Conservation (phyloP, 805 yeast genomes). For the Kodamaea leandrae region DNA sequence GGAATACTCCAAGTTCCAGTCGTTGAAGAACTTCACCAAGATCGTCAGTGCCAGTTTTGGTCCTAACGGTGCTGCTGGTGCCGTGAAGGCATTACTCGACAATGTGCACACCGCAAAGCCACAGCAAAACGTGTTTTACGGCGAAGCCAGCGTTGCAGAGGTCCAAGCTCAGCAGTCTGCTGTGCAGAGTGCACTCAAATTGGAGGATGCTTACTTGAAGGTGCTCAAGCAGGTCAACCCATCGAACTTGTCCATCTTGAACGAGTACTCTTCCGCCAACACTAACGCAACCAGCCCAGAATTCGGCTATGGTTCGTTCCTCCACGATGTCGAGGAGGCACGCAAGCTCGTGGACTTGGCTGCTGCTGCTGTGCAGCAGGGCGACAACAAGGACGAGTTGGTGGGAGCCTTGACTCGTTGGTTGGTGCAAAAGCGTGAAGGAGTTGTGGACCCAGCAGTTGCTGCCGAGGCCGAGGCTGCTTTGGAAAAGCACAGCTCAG, state of each 20-base stretch:
- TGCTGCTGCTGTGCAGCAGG: slow-evolving; percentile 44
- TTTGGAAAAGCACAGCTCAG: slow-evolving; percentile 35
- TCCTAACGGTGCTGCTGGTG: not conserved
- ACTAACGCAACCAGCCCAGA: slow-evolving; percentile 67
- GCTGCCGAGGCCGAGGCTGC: slow-evolving; percentile 35
- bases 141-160: slow-evolving; percentile 38
- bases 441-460: slow-evolving; percentile 22
- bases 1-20: slow-evolving; percentile 47
- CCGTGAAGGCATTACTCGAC: slow-evolving; percentile 46
- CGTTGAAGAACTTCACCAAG: slow-evolving; percentile 46
- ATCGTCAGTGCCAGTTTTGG: slow-evolving; percentile 57
- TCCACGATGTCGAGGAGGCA: slow-evolving; percentile 55
- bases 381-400: slow-evolving; percentile 47
- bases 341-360: slow-evolving; percentile 44
- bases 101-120: slow-evolving; percentile 57
- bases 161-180: slow-evolving; percentile 27
- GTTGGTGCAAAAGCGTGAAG: slow-evolving; percentile 52
- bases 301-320: slow-evolving; percentile 77
- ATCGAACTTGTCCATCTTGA: slow-evolving; percentile 55
- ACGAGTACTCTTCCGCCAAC: slow-evolving; percentile 50
- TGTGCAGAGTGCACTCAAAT: slow-evolving; percentile 45
- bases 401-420: slow-evolving; percentile 65
- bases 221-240: slow-evolving; percentile 68
- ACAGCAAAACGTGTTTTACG: slow-evolving; percentile 60
- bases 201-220: slow-evolving; percentile 76